Evolutionary conservation across 257 asterid species (phyloP).

Genomic region (Capsicum rhomboideum): DNA sequence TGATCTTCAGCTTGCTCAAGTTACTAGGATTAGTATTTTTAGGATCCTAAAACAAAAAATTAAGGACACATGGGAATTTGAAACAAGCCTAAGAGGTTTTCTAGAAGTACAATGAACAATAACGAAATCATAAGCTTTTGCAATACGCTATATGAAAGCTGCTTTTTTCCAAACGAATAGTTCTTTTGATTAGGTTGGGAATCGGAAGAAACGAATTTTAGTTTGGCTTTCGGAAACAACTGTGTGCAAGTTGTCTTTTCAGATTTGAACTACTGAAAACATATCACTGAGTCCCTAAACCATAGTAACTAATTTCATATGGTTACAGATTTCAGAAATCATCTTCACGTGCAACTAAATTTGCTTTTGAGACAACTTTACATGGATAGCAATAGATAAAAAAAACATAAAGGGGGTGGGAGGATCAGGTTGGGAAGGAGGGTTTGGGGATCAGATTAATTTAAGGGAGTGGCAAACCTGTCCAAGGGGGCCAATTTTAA

Average conservation of each 20-base stretch:
- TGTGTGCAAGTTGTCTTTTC: not conserved
- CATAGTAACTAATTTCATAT: not conserved
- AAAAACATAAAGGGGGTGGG: no score
- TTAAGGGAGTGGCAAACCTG: conserved; percentile 45
- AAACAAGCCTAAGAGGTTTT: not conserved
- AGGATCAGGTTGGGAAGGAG: no score
- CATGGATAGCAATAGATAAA: no score
- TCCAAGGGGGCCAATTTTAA: conserved; percentile 90
- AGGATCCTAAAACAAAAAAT: not conserved
- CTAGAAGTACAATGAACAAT: not conserved
- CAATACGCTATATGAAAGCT: not conserved
- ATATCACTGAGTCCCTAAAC: not conserved
- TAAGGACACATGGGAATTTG: not conserved
- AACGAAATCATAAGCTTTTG: not conserved
- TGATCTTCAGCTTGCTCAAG: not conserved
- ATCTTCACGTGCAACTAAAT: not conserved
- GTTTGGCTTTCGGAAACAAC: not conserved
- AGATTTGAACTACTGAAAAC: not conserved
- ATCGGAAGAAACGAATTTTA: not conserved
- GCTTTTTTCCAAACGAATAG: not conserved
- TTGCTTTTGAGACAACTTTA: not conserved
- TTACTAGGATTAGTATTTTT: not conserved
- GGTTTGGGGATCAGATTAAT: not conserved
- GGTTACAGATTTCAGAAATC: not conserved
- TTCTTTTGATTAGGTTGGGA: not conserved